Base-by-base conservation (phyloP, 2,329 filamentous ascomycete species). In the Aspergillus ibericus region DNA sequence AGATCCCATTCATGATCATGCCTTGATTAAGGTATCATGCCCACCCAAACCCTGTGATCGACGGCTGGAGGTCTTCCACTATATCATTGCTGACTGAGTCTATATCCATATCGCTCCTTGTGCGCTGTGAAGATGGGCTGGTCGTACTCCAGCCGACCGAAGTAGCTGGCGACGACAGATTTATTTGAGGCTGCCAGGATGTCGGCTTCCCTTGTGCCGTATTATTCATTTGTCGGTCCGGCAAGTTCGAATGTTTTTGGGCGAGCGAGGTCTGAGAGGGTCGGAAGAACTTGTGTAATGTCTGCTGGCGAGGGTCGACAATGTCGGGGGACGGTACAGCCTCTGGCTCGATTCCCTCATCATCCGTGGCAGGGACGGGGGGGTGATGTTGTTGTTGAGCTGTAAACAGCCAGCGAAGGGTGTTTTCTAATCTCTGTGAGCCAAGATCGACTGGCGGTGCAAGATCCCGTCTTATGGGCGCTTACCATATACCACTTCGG, bases 401-500 rank as follows among this genome's bases (percentile, higher is more conserved):
- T 25, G 74, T 74, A 59, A 72, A 78, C 8, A 78, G 70, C 72
- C 75, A 75, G 32, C 72, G 71, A 22, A 78, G 68, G 15, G 76
- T 78, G 61, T 77, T 77, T 49, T 75, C 76, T 78, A 59, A 15
- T 50, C 47, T 22, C 27, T 34, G 64, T 72, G 47, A 73, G 66
- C 32, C 18, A 46, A n/a, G 10, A 4, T 48, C 4, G 25, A 7
- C 22, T 10, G 18, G 38, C 18, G 29, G 29, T 42, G 12, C 22
- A 20, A 10, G 27, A 29, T 9, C 27, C 9, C 2, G 29, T 38
- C 16, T 22, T 16, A 7, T 5, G 48, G n/a, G 10, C 18, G 54
- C 77, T 64, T 73, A 86, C 84, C 80, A 68, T 85, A 82, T 56
- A 87, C 78, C 15, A 77, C 71, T 55, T 80, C 74, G 55, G 85